These are phyloP conservation scores for Hypericum androsaemum DNA, from an alignment of 345 rosid species.

Conservation along the genomic window DNA sequence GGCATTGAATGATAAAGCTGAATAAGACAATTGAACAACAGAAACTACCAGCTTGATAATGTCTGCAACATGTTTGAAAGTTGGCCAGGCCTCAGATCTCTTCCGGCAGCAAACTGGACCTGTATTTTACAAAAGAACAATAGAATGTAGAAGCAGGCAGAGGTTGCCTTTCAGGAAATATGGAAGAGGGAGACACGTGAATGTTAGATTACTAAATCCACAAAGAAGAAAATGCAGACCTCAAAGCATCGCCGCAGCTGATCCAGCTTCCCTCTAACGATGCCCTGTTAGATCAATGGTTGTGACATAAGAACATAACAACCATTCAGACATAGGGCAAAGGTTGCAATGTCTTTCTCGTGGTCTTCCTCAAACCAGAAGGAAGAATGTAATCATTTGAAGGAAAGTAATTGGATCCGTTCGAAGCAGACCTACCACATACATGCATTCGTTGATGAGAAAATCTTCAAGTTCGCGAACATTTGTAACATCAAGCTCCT, in stretches of 20 bases:
- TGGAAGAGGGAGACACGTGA: not conserved
- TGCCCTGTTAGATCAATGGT: conserved; percentile 3
- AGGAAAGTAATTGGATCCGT: not conserved
- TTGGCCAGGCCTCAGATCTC: conserved; percentile 13
- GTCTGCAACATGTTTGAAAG: conserved; percentile 10
- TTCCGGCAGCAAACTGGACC: conserved; percentile 21
- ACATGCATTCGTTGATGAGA: conserved; percentile 14
- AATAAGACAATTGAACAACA: not conserved
- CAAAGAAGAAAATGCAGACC: conserved; percentile 6
- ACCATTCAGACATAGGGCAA: too few relatives aligned
- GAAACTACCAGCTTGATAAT: conserved; percentile 11
- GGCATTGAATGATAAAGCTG: not conserved
- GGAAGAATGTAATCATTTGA: not conserved
- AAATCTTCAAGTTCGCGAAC: conserved; percentile 19
- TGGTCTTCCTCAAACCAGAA: not conserved
- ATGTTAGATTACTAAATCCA: not conserved
- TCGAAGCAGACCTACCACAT: not conserved
- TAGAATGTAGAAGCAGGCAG: not conserved
- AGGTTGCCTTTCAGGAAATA: not conserved
- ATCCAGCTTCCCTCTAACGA: conserved; percentile 16
- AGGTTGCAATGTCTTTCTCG: not conserved
- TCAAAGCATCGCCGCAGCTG: conserved; percentile 12
- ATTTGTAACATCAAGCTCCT: conserved; percentile 17
- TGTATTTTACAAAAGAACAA: not conserved
- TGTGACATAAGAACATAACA: too few relatives aligned